Base-by-base conservation (phyloP, 495 filamentous ascomycete genomes). In the Penicillium silybi region DNA sequence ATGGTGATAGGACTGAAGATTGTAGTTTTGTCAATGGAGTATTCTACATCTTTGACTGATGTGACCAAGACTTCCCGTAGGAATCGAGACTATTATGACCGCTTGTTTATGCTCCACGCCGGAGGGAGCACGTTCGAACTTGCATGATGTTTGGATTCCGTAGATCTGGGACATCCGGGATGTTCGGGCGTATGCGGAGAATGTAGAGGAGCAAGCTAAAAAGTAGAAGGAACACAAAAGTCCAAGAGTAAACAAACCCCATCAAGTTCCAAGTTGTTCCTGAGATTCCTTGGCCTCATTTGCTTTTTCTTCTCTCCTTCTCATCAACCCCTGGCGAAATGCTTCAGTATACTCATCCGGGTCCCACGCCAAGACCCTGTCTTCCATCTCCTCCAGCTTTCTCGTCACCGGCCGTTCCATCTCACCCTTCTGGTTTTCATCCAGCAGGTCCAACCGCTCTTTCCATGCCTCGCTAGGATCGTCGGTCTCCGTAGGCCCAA, bases 341-440 rank as follows among this genome's bases (percentile, higher is more conserved):
- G n/a, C n/a, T 37, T 37, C 34, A 37, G 58, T 64, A 32, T 59
- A 57, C 16, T 61, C 34, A 48, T 64, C 57, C 15, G 58, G 61
- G 18, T 62, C 62, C 56, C 62, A 65, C 16, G 26, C 25, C 10
- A 65, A 34, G 46, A 32, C 18, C 38, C 55, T 49, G 4, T 52
- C 59, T 8, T 53, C 47, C 22, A 46, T 59, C 47, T 61, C 58
- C 39, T 52, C n/a, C 7, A 59, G 40, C 44, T 65, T 65, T 26
- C 34, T 37, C 34, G 34, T 16, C 34, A 37, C 34, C 13, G 11
- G 46, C 26, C 39, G 37, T 35, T 56, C 53, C 47, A 56, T 56
- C 32, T 56, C 47, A 46, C 1, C 17, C 25, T 22, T 56, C 46
- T 53, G 9, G 9, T 19, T 13, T 9, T 46, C 43, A 35, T 48